These are phyloP conservation scores for Penicillium subrubescens DNA, from an alignment of 495 filamentous ascomycete genomes.

Conservation along the genomic window DNA sequence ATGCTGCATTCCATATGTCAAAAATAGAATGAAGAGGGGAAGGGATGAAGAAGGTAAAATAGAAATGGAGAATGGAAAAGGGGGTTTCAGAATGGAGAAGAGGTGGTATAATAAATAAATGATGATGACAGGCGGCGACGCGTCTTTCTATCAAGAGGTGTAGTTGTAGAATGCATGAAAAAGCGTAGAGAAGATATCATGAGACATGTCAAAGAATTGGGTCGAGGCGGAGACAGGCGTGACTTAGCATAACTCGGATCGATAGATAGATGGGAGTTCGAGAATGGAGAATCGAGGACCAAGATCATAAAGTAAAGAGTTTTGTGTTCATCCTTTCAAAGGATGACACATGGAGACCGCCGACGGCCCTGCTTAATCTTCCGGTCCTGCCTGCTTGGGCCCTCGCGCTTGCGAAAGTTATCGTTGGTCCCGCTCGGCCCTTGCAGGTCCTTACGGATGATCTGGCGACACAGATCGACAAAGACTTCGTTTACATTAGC, in stretches of 20 bases:
- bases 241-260: conserved; percentile 10
- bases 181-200: conserved; percentile 26
- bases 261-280: not conserved
- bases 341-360: conserved; percentile 46
- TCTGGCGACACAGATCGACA: conserved; percentile 88
- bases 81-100: conserved; percentile 9
- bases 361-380: conserved; percentile 37
- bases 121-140: conserved; percentile 23
- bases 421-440: conserved; percentile 50
- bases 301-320: conserved; percentile 1
- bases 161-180: conserved; percentile 25
- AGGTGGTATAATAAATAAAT: conserved; percentile 24
- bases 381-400: conserved; percentile 32
- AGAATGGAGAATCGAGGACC: not conserved
- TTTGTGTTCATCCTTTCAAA: conserved; percentile 25
- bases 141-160: conserved; percentile 28
- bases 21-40: not conserved
- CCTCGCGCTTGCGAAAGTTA: conserved; percentile 40
- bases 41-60: not conserved
- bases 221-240: conserved; percentile 24
- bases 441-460: conserved; percentile 71
- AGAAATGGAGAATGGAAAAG: conserved; percentile 13
- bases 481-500: conserved; percentile 97
- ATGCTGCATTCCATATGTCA: not conserved
- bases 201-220: conserved; percentile 26